Base-by-base conservation (phyloP, 352 stramenopile genomes). In the Pythium plurisporium region DNA sequence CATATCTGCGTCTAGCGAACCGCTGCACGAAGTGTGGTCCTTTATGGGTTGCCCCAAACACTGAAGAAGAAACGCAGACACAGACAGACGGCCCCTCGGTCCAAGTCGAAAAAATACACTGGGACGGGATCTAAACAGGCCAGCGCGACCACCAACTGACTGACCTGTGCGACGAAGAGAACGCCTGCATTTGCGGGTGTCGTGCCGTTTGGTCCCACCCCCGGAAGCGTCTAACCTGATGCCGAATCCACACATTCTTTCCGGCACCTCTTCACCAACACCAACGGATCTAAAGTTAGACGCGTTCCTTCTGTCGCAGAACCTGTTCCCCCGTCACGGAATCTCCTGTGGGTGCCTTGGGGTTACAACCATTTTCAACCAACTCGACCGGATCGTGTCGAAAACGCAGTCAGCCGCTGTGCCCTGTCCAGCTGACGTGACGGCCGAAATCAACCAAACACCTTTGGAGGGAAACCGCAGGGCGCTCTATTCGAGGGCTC, bases 61-160 rank as follows among this genome's bases (percentile, higher is more conserved):
- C 47, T 42, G 30, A 30, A 44, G 47, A 30, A 55, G 44, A 12
- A 55, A 55, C 47, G 47, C 47, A 55, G 33, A 62, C 54, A 62
- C 54, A 62, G 54, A 62, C 23, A 5, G 29, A 23, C n/a, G 29
- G 7, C 4, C n/a, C 17, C 20, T 4, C 22, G 19, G 22, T 2
- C 41, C 20, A 25, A 30, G 19, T 17, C 19, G 3, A 26, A 47
- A 46, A 46, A 9, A 26, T 15, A 27, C 10, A 47, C 22, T 31
- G 19, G 14, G 38, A 44, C 38, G 19, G 12, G n/a, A 6, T 26
- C 38, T 30, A 42, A 42, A 26, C 11, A 6, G n/a, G n/a, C n/a
- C n/a, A n/a, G n/a, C n/a, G n/a, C n/a, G n/a, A n/a, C n/a, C n/a
- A n/a, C n/a, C n/a, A n/a, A n/a, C n/a, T n/a, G n/a, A n/a, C n/a